Evolutionary conservation across 2,329 filamentous ascomycete species (phyloP), one percentile per base, ranked within the genome.

Genomic region (Scytalidium sp.): DNA sequence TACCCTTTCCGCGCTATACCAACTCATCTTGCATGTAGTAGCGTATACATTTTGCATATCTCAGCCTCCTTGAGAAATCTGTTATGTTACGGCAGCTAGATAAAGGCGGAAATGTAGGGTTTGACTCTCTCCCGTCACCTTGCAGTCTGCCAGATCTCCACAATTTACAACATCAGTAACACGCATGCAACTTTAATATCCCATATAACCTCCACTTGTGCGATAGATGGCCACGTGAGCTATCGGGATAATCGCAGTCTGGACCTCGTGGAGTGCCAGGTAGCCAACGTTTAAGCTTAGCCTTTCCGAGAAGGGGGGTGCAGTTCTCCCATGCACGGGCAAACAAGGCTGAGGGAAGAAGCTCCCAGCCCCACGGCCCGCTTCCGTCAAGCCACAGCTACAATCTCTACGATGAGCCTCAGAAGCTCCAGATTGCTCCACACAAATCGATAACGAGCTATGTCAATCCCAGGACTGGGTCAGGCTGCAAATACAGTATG

Each of bases 391-490:
- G 25, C 25, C 25, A 29, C 25, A 29, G 6, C 32, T n/a, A 15
- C 17, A 36, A 36, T 15, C 8, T 36, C 7, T n/a, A 36, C 32
- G 11, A 36, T n/a, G 32, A 36, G 32, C 32, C 17, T n/a, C 43
- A 52, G 46, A 21, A 41, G 36, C 22, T 44, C 17, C 42, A 44
- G 20, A 22, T 27, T 22, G n/a, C 44, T 36, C 29, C 32, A 23
- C 39, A 4, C 13, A 20, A 5, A 42, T 44, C 43, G 64, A 51
- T 39, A 10, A 36, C 11, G 32, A 36, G 32, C 32, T 8, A 89
- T 89, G 86, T 88, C 85, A 60, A 86, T 90, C 65, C 86, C 86
- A 59, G 86, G 86, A 61, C 71, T 90, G 67, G 86, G 86, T 60
- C 82, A 88, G 64, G 81, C 85, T 47, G 79, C 81, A 53, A 74